Conservation (phyloP, 106 monocot genomes). For the Ottelia alismoides region DNA sequence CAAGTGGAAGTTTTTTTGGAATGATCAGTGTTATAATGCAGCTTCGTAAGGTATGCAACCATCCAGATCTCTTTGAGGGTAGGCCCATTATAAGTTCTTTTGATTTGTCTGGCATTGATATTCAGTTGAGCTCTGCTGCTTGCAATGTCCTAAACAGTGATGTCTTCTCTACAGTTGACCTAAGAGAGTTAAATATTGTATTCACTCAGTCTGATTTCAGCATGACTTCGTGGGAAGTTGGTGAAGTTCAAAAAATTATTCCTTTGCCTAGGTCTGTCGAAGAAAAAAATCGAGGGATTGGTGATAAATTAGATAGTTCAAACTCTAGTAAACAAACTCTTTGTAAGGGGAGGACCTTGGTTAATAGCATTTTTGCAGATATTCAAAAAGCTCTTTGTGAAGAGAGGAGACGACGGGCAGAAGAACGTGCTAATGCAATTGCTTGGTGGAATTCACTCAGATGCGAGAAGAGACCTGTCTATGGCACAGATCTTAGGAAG, state of each 20-base stretch:
- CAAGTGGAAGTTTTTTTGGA: slow-evolving; percentile 88
- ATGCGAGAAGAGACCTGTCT: slow-evolving; percentile 70
- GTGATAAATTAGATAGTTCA: slow-evolving; percentile 3
- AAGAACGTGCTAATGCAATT: slow-evolving; percentile 66
- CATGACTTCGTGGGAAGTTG: slow-evolving; percentile 82
- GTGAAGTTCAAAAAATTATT: slow-evolving; percentile 41
- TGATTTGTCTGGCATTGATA: slow-evolving; percentile 79
- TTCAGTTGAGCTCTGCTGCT: slow-evolving; percentile 66
- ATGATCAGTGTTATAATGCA: slow-evolving; percentile 99
- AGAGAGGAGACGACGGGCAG: slow-evolving; percentile 52
- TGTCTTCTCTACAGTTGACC: slow-evolving; percentile 67
- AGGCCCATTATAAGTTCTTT: slow-evolving; percentile 92
- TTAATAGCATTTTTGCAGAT: slow-evolving; percentile 76
- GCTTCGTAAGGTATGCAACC: slow-evolving; percentile 97
- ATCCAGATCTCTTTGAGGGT: slow-evolving; percentile 99
- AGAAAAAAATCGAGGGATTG: slow-evolving; percentile 2
- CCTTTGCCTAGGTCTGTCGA: slow-evolving; percentile 8
- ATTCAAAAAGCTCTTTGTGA: slow-evolving; percentile 68
- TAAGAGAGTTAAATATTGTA: slow-evolving; percentile 51
- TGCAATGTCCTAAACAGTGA: slow-evolving; percentile 36
- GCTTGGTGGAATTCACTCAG: slow-evolving; percentile 87
- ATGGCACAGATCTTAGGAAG: slow-evolving; percentile 66
- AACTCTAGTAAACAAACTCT: slow-evolving; percentile 15
- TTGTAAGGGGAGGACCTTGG: slow-evolving; percentile 25
- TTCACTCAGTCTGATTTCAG: slow-evolving; percentile 66